These are phyloP conservation scores for Pistacia vera DNA, from an alignment of 345 rosid genomes.

Conservation along the genomic window DNA sequence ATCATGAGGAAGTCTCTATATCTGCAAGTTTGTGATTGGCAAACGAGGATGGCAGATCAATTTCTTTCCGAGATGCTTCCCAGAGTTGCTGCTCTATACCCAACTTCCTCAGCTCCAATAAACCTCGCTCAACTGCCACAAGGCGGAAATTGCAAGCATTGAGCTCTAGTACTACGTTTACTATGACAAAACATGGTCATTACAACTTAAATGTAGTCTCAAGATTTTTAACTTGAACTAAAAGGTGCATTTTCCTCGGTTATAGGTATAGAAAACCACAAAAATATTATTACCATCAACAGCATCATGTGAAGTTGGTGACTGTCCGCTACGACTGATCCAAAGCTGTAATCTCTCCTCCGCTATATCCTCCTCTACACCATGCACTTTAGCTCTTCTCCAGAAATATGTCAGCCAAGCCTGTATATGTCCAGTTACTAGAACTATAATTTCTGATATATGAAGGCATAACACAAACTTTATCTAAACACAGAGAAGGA, in stretches of 20 bases:
- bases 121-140: conserved; percentile 72
- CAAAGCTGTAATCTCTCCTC: conserved; percentile 73
- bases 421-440: conserved; percentile 33
- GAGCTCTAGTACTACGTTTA: not conserved
- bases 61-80: conserved; percentile 83
- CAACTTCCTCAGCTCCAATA: conserved; percentile 77
- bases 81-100: conserved; percentile 90
- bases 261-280: not conserved
- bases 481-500: not conserved
- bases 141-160: not conserved
- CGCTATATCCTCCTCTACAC: conserved; percentile 74
- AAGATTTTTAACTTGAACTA: not conserved
- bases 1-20: conserved; percentile 27
- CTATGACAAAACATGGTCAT: not conserved
- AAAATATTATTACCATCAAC: conserved; percentile 59
- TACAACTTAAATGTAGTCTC: not conserved
- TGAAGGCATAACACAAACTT: conserved; percentile 4
- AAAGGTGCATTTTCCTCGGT: not conserved
- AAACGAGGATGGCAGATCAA: conserved; percentile 35
- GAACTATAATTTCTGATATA: conserved; percentile 3
- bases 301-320: conserved; percentile 70
- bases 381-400: conserved; percentile 77
- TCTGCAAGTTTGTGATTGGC: conserved; percentile 32
- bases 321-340: conserved; percentile 63
- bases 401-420: conserved; percentile 87